A percentile compares a stretch with the other conserved stretches of the same genome.
Conservation (phyloP, 208 protist genomes). For the Lotmaria passim region DNA sequence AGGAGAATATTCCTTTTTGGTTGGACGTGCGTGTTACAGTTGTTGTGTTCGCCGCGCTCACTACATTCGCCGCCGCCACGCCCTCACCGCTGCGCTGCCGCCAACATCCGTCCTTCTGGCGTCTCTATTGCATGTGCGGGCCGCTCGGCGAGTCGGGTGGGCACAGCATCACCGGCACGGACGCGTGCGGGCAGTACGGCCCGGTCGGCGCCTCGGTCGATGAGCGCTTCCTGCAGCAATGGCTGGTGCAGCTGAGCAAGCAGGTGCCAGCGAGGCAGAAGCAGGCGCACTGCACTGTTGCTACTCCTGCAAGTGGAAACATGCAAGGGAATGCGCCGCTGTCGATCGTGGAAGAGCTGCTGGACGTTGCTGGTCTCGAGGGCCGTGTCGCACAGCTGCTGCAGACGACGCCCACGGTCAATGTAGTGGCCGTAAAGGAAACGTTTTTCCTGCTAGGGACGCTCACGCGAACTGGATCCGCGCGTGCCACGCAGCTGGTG, state of each 20-base stretch:
- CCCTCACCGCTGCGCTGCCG: constrained; percentile 27
- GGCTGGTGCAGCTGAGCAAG: constrained; percentile 24
- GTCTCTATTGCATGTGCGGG: constrained; percentile 72
- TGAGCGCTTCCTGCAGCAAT: constrained; percentile 34
- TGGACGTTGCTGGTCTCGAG: constrained; percentile 39
- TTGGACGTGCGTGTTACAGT: constrained; percentile 79
- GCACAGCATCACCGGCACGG: constrained; percentile 42
- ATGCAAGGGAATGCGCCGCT: not conserved
- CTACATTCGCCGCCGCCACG: constrained; percentile 64
- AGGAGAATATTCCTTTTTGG: constrained; percentile 88
- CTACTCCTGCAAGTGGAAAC: too few relatives aligned
- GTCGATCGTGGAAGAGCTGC: constrained; percentile 41
- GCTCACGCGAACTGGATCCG: constrained; percentile 36
- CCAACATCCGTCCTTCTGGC: constrained; percentile 50
- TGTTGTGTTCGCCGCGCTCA: constrained; percentile 65
- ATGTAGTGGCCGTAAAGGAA: constrained; percentile 52
- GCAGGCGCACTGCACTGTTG: too few relatives aligned
- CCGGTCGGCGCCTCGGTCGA: constrained; percentile 52
- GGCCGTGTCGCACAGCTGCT: constrained; percentile 42
- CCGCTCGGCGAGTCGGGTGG: constrained; percentile 75
- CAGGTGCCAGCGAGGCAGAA: not conserved
- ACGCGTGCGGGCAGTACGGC: constrained; percentile 55
- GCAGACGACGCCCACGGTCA: constrained; percentile 18
- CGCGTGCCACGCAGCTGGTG: constrained; percentile 29
- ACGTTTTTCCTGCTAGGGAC: constrained; percentile 76